Base-by-base conservation (phyloP, 164 flowering plant genomes). In the Chimonanthus salicifolius region DNA sequence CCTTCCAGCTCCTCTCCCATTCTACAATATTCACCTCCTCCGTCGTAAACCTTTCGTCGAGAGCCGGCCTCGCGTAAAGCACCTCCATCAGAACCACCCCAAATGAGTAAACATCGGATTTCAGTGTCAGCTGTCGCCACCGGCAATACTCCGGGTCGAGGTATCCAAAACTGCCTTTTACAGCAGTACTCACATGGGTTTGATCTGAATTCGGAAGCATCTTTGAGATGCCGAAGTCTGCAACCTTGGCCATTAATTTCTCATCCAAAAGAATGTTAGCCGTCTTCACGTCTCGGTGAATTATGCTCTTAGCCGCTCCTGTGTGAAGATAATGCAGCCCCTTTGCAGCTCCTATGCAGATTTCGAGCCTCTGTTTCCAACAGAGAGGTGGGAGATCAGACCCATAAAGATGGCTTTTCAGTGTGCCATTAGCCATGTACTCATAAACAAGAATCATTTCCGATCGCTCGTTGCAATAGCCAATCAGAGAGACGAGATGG, bases 311-410 rank as follows among this genome's bases (percentile, higher is more conserved):
- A 65, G 97, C 77, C 20, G 97, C 97, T 48, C 98, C 97, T 6
- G 98, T 94, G 85, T 94, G 98, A 71, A 94, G 98, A 82, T 94
- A 94, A 78, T 94, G 97, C 48, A 94, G 90, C 64, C 98, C 98
- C 72, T 90, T 87, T 44, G 97, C 96, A 63, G 97, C 94, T 20
- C 98, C 98, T 50, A 94, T 90, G 86, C 98, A 94, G 62, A 94
- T 88, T 75, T 94, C 98, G n/a, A 94, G 97, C 58, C 70, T 89
- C 70, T 89, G 97, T 84, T 86, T 92, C 98, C 98, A 94, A 4
- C 89, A 78, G 11, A 94, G 85, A 5, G 92, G 75, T n/a, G 93
- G 94, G 2, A 94, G 91, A 75, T 87, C 90, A 6, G 97, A 77
- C 64, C 97, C 97, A 63, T 92, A 94, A 50, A 94, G 88, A 78